phyloP scores from a whole-genome alignment of 768 basidiomycete genomes.

The Amanita phalloides region DNA sequence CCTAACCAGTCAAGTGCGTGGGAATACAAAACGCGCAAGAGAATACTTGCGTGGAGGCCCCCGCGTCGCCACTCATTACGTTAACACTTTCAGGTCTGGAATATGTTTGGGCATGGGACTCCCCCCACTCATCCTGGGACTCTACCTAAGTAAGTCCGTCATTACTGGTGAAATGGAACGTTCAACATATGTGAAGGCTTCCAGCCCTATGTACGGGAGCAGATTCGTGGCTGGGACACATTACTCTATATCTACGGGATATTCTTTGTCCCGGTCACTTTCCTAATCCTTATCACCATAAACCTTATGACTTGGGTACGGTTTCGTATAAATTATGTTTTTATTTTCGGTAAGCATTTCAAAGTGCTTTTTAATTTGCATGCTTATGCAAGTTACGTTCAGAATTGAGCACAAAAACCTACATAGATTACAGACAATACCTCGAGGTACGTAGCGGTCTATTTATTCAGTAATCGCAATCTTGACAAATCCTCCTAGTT shows the following conservation, averaged over 20 bases:
- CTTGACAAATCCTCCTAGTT: conserved; percentile 33
- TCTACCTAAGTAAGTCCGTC: conserved; percentile 41
- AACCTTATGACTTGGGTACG: conserved; percentile 74
- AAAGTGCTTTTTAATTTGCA: not conserved
- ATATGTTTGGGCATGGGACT: conserved; percentile 60
- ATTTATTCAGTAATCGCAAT: not conserved
- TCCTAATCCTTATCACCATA: conserved; percentile 68
- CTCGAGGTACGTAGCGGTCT: conserved; percentile 29
- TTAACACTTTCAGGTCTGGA: conserved; percentile 68
- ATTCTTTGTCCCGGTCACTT: conserved; percentile 62
- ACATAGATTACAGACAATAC: conserved; percentile 72
- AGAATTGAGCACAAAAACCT: conserved; percentile 65
- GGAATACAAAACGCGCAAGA: conserved; percentile 72
- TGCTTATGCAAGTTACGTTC: not conserved
- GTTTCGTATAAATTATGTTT: conserved; percentile 84
- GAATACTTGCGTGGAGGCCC: conserved; percentile 47
- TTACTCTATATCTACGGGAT: conserved; percentile 74
- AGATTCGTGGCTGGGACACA: conserved; percentile 59
- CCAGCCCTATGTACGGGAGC: conserved; percentile 34
- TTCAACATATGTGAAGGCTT: conserved; percentile 32
- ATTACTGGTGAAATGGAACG: not conserved
- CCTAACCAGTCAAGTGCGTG: conserved; percentile 28
- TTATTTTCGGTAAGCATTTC: conserved; percentile 63
- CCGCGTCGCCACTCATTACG: conserved; percentile 48
- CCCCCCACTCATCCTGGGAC: conserved; percentile 54